phyloP scores from a whole-genome alignment of 139 green algal species.

The Chlamydomonas sp. region DNA sequence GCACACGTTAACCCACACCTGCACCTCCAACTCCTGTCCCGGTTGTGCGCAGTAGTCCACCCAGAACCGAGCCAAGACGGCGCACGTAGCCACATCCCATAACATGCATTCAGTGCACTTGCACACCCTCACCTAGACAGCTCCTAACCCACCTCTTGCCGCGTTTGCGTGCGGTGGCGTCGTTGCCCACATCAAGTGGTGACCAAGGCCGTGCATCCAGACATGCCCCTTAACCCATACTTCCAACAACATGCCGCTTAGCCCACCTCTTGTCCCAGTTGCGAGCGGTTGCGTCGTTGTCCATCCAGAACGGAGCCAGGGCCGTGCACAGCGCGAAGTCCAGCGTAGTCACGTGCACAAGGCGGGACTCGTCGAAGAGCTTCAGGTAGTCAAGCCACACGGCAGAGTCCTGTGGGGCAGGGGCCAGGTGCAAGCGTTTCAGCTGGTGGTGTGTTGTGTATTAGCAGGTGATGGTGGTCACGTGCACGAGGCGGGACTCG shows the following conservation, averaged over 20 bases:
- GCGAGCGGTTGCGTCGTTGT: constrained; percentile 77
- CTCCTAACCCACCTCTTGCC: no score
- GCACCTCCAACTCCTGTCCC: no score
- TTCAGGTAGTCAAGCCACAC: constrained; percentile 72
- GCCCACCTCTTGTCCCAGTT: constrained; percentile 74
- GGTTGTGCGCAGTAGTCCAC: no score
- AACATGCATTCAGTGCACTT: no score
- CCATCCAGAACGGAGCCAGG: constrained; percentile 88
- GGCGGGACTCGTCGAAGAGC: constrained; percentile 80
- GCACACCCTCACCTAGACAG: no score
- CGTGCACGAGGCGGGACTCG: not conserved
- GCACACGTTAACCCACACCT: no score
- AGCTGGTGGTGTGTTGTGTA: not conserved
- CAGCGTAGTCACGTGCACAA: constrained; percentile 83
- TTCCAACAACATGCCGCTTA: not conserved
- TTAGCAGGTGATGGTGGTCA: not conserved
- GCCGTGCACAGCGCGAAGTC: constrained; percentile 81
- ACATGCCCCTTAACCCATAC: not conserved
- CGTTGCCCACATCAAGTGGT: not conserved
- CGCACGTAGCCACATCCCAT: no score
- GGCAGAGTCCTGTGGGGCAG: not conserved
- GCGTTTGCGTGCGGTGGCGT: no score
- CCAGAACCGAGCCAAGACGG: no score
- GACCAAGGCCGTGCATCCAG: not conserved
- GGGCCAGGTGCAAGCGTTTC: not conserved